Percentiles rank a stretch among this genome's conserved stretches.
Evolutionary conservation across 2,329 filamentous ascomycete genomes (phyloP).

Genomic region (Fusarium paranaense): DNA sequence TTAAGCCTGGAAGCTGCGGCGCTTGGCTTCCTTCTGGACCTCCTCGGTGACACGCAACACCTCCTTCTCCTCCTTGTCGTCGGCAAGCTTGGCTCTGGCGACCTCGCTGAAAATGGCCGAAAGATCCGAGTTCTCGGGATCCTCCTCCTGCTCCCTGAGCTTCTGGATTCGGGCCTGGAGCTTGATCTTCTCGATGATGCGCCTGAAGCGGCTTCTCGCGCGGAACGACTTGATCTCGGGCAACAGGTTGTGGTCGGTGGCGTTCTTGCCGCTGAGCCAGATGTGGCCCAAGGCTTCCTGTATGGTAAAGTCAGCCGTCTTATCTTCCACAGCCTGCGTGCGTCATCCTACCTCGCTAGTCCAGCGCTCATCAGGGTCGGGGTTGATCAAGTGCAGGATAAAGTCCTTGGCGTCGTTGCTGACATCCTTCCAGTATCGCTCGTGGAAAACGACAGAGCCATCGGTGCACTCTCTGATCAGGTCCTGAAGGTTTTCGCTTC

Average conservation of each 20-base stretch:
- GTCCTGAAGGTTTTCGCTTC: constrained; percentile 91
- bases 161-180: constrained; percentile 94
- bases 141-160: constrained; percentile 93
- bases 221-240: constrained; percentile 96
- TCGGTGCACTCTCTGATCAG: constrained; percentile 93
- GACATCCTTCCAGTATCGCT: constrained; percentile 98
- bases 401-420: constrained; percentile 96
- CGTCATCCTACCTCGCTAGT: constrained; percentile 74
- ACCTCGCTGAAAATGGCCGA: constrained; percentile 84
- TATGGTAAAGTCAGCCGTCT: constrained; percentile 32
- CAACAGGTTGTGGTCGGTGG: constrained; percentile 95
- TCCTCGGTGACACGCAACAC: constrained; percentile 74
- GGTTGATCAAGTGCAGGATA: constrained; percentile 83
- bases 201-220: constrained; percentile 88
- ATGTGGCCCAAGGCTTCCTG: constrained; percentile 82
- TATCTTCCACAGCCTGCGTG: constrained; percentile 4
- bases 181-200: constrained; percentile 96
- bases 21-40: constrained; percentile 62
- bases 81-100: constrained; percentile 90
- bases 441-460: constrained; percentile 90
- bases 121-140: constrained; percentile 76
- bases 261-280: constrained; percentile 92
- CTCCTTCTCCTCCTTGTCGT: constrained; percentile 81
- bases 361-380: constrained; percentile 80
- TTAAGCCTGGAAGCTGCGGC: constrained; percentile 43